phyloP scores from a whole-genome alignment of 106 monocot genomes.

The Apostasia shenzhenica region DNA sequence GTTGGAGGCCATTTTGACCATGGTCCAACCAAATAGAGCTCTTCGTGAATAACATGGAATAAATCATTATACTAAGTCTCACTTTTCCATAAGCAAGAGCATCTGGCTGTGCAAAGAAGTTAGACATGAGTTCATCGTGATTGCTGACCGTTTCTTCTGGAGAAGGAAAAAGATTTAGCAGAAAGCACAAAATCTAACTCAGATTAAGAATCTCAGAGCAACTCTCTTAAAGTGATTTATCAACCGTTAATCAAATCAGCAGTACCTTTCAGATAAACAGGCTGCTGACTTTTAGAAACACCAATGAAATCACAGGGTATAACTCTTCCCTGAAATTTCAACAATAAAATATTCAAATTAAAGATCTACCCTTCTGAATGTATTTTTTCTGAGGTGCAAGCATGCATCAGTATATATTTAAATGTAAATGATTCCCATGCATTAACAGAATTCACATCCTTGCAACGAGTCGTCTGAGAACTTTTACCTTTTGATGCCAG shows the following conservation, averaged over 20 bases:
- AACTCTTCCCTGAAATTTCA: slow-evolving; percentile 70
- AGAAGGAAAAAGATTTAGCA: slow-evolving; percentile 1
- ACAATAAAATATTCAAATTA: neutral
- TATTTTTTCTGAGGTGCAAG: neutral
- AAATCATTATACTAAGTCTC: neutral
- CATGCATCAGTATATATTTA: neutral
- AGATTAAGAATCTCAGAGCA: neutral
- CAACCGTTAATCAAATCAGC: neutral
- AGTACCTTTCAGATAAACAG: slow-evolving; percentile 77
- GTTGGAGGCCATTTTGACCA: too few relatives aligned
- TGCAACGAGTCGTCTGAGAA: too few relatives aligned
- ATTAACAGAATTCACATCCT: too few relatives aligned
- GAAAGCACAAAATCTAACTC: neutral
- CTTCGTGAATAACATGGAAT: too few relatives aligned
- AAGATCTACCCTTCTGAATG: neutral
- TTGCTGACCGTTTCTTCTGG: slow-evolving; percentile 83
- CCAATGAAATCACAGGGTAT: slow-evolving; percentile 99
- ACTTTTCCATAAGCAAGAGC: slow-evolving; percentile 99
- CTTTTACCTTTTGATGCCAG: too few relatives aligned
- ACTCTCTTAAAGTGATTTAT: neutral
- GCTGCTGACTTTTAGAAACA: slow-evolving; percentile 73
- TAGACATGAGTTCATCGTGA: slow-evolving; percentile 99
- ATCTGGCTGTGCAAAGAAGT: slow-evolving; percentile 99
- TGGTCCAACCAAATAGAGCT: too few relatives aligned
- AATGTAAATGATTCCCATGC: too few relatives aligned